A percentile compares a stretch with the other conserved stretches of the same genome.
phyloP scores from a whole-genome alignment of 73 alveolate genomes.

The Paramecium bursaria region DNA sequence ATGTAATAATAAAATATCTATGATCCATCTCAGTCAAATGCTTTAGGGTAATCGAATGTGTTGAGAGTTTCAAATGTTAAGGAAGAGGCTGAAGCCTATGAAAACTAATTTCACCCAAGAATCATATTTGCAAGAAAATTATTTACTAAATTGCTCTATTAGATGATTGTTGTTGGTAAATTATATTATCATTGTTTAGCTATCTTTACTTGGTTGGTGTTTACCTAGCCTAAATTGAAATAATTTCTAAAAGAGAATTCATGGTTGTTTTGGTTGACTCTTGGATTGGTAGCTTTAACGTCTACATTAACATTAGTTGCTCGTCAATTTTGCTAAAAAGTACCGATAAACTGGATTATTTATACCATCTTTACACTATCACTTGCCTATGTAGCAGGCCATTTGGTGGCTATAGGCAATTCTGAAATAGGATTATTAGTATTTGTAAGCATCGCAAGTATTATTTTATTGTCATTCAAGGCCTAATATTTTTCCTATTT shows the following conservation, averaged over 20 bases:
- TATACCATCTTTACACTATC: slow-evolving; percentile 33
- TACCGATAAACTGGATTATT: slow-evolving; percentile 20
- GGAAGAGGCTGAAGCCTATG: neutral
- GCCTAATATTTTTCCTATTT: slow-evolving; percentile 37
- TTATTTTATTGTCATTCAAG: neutral
- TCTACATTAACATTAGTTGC: slow-evolving; percentile 27
- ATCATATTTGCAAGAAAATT: slow-evolving; percentile 11
- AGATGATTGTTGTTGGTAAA: slow-evolving; percentile 26
- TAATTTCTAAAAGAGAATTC: neutral
- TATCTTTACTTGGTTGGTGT: slow-evolving; percentile 4
- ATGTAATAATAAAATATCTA: too few relatives aligned
- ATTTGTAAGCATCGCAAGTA: slow-evolving; percentile 42
- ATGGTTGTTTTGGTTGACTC: slow-evolving; percentile 45
- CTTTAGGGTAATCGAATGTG: too few relatives aligned
- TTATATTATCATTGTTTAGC: neutral
- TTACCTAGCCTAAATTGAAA: neutral
- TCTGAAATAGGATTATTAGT: slow-evolving; percentile 33
- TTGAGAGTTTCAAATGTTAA: too few relatives aligned
- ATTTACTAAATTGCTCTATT: neutral
- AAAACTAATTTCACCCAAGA: neutral
- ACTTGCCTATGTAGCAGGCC: neutral
- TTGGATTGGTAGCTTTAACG: neutral
- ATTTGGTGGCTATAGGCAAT: slow-evolving; percentile 29
- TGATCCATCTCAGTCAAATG: too few relatives aligned
- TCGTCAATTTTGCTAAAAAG: neutral